Evolutionary conservation across 1,284 basidiomycete species (phyloP), one percentile per base, ranked within the genome.

Genomic region (Tilletia caries): DNA sequence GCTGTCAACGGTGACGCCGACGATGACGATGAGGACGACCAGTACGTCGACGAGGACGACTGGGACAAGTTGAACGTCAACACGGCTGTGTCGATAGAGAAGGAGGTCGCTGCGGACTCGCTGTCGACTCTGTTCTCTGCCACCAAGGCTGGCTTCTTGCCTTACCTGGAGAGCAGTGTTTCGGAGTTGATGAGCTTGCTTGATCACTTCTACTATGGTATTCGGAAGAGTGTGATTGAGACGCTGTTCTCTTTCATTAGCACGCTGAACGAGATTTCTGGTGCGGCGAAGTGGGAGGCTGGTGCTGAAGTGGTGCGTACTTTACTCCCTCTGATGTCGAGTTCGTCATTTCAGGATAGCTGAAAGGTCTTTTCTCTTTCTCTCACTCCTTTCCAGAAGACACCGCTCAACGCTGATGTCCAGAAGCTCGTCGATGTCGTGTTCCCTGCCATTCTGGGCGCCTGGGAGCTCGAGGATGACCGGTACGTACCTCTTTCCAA

Each of bases 61-160:
- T 85, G 88, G 73, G 91, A 95, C 77, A 79, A 80, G 62, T 83
- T 84, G 68, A 85, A 86, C 73, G 93, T 95, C 75, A 97, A 95
- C 86, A 93, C 91, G 78, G 95, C 95, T 60, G 91, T 98, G 76
- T 95, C 95, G 67, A 93, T 98, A 70, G 96, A 99, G 87, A 99
- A 99, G 86, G 96, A 98, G 86, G 96, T 98, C 70, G 95, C 96
- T 5, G 93, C 94, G 46, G 95, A 98, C 84, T 93, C 95, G 34
- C 90, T 98, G 73, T 93, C 95, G 69, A 91, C 92, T 67, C 86
- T 99, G 71, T 98, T 98, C 84, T 86, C 89, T 54, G 88, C 91
- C 64, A 95, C 93, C 67, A 89, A 90, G 81, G 85, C 84, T 48
- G 90, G 92, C 79, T 98, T 97, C 89, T 86, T 98, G 76, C 94